Percentiles rank a stretch among this genome's conserved stretches.
These are phyloP conservation scores for Wakefieldia striispora DNA, from an alignment of 768 basidiomycete genomes.

Conservation along the genomic window DNA sequence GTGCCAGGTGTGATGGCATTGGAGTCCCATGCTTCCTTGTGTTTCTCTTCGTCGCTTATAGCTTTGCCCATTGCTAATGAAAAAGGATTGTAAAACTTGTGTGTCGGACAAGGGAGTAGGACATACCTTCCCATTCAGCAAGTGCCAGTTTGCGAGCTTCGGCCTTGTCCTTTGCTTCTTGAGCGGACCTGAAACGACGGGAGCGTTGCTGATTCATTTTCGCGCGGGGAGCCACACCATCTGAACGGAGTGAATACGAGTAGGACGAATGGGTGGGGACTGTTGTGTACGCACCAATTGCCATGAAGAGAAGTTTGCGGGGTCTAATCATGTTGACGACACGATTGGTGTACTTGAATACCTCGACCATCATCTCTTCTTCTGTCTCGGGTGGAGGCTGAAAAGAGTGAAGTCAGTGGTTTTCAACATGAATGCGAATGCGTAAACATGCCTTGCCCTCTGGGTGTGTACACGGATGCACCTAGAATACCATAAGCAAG, in stretches of 20 bases:
- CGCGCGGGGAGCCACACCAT: conserved; percentile 95
- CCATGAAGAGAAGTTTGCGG: conserved; percentile 95
- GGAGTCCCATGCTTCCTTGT: conserved; percentile 90
- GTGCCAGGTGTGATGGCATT: conserved; percentile 99
- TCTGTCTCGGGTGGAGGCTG: conserved; percentile 96
- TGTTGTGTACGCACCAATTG: conserved; percentile 67
- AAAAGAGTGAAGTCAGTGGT: not conserved
- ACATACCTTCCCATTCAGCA: conserved; percentile 78
- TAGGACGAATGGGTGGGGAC: not conserved
- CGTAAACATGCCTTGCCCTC: conserved; percentile 77
- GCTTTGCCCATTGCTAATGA: conserved; percentile 87
- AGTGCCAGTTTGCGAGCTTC: conserved; percentile 82
- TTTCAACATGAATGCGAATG: not conserved
- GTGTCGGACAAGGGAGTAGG: not conserved
- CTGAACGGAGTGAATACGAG: conserved; percentile 38
- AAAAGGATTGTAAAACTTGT: not conserved
- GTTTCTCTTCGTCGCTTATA: conserved; percentile 75
- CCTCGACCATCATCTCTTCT: conserved; percentile 98
- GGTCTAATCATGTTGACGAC: conserved; percentile 97
- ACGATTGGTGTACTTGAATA: conserved; percentile 95
- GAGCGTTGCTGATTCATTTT: conserved; percentile 99
- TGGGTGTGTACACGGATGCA: conserved; percentile 99
- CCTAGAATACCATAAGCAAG: conserved; percentile 40
- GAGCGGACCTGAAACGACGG: conserved; percentile 90
- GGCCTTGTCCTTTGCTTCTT: conserved; percentile 94